Evolutionary conservation across 2,329 filamentous ascomycete species (phyloP), one percentile per base, ranked within the genome.

Genomic region (Aureobasidium lini): DNA sequence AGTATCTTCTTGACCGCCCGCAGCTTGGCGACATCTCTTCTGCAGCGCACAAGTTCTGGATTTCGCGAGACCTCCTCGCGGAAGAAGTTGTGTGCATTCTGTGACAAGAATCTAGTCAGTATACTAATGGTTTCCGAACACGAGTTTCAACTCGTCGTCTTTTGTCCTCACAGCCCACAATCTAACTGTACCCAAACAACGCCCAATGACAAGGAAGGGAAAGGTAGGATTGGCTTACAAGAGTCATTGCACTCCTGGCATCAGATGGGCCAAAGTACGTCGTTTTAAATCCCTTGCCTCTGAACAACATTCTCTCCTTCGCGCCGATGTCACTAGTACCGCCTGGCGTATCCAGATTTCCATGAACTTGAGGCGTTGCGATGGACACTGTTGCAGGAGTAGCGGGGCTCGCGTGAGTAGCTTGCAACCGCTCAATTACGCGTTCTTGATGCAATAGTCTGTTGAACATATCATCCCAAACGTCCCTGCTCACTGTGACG

Each of bases 281-380:
- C 0, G 76, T 76, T 63, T 76, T 77, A 68, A 77, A 78, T 0
- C 69, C 69, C 57, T 71, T 76, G 0, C 75, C 75, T 60, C 75
- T 66, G 46, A 78, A 72, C 50, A 77, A 67, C 62, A 73, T 73
- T 2, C 71, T 71, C 62, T 77, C 74, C 2, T 65, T 59, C 29
- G 47, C 31, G n/a, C 29, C 40, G 2, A 29, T 18, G 10, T 59
- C 48, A n/a, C 18, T 47, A 18, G 15, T 4, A n/a, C 31, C 29
- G 11, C 48, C 40, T 15, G 57, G 39, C 1, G 57, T 44, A 4
- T 43, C 48, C 13, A 65, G 31, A 0, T 50, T 34, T 47, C 54
- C 43, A 40, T 47, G 54, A 8, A 31, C 2, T 32, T 57, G 43
- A 40, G 54, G 54, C 4, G 54, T 57, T 15, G 54, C 54, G 23